Evolutionary conservation across 305 asterid species (phyloP).

Genomic region (Rubia tinctorum): DNA sequence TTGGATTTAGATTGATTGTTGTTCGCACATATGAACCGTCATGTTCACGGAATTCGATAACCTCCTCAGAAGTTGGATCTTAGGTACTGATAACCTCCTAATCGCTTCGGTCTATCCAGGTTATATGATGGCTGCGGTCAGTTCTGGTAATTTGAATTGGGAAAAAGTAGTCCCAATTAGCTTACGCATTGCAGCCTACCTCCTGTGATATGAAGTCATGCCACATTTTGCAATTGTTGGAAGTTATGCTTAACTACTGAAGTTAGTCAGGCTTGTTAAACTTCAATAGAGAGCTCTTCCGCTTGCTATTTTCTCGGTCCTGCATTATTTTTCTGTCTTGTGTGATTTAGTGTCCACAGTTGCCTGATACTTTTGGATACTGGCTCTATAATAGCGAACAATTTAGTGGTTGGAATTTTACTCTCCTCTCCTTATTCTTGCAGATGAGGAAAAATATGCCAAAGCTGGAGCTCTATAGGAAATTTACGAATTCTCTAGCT

Average conservation of each 20-base stretch:
- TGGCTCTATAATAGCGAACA: neutral
- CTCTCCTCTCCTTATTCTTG: neutral
- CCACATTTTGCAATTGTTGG: no score
- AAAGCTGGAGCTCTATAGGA: slow-evolving; percentile 37
- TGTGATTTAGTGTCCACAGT: neutral
- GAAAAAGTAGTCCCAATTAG: neutral
- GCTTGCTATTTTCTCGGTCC: neutral
- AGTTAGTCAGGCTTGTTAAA: neutral
- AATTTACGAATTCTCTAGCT: slow-evolving; percentile 37
- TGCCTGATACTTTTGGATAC: neutral
- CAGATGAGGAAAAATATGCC: slow-evolving; percentile 32
- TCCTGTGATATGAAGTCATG: neutral
- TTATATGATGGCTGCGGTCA: neutral
- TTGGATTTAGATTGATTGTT: neutral
- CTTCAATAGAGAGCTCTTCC: neutral
- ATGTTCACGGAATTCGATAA: no score
- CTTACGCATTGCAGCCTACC: neutral
- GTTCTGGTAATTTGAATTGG: neutral
- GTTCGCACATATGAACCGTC: neutral
- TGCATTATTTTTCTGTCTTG: neutral
- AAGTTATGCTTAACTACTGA: neutral
- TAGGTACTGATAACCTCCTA: neutral
- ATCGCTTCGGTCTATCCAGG: neutral
- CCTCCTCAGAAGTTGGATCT: neutral
- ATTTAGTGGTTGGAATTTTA: slow-evolving; percentile 4